Conservation (phyloP, 2,329 filamentous ascomycete genomes). For the Aspergillus carbonarius region DNA sequence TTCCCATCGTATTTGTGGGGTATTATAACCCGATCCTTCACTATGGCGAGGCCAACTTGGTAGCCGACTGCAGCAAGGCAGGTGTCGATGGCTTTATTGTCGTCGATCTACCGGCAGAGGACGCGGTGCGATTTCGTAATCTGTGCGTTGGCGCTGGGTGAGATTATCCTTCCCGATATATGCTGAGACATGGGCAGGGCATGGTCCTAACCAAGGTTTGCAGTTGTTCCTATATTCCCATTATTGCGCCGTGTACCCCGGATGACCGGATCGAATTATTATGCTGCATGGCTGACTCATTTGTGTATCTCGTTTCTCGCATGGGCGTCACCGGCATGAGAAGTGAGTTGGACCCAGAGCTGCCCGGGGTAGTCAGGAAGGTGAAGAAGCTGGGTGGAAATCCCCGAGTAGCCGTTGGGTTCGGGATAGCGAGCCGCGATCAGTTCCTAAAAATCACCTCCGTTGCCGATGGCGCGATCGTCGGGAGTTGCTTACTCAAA, state of each 20-base stretch:
- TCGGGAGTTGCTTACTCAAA: neutral
- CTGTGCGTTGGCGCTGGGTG: constrained; percentile 74
- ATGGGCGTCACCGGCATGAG: constrained; percentile 80
- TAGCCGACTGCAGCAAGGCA: constrained; percentile 75
- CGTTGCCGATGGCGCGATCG: neutral
- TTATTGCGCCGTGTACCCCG: constrained; percentile 88
- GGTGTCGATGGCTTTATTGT: constrained; percentile 97
- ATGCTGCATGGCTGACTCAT: constrained; percentile 91
- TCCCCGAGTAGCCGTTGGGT: neutral
- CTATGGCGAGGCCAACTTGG: constrained; percentile 83
- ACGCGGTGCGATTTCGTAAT: constrained; percentile 86
- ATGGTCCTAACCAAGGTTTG: constrained; percentile 46
- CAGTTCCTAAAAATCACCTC: neutral
- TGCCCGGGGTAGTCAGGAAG: neutral
- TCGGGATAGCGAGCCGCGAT: neutral
- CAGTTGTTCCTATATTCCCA: constrained; percentile 72
- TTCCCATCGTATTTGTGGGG: constrained; percentile 89
- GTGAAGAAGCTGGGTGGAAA: neutral
- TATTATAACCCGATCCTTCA: constrained; percentile 94
- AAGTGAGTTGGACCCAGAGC: constrained; percentile 31
- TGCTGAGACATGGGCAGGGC: constrained; percentile 27
- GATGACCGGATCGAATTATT: constrained; percentile 87
- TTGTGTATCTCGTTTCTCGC: constrained; percentile 93
- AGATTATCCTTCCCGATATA: constrained; percentile 26
- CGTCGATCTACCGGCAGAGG: constrained; percentile 92